Base-by-base conservation (phyloP, 352 stramenopile species). In the Thalassiosira pacifica region DNA sequence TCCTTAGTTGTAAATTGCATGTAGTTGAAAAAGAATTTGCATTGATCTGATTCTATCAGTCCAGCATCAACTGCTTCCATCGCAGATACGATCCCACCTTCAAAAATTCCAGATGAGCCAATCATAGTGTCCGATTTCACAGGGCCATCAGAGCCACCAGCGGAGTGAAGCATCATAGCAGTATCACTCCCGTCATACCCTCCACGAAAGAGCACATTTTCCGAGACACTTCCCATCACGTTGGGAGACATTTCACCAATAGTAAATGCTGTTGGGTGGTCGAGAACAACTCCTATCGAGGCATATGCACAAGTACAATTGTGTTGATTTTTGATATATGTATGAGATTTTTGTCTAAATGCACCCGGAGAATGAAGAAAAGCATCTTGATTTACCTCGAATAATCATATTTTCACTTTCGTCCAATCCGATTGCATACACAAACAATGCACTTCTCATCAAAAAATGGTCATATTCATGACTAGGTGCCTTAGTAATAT, bases 1-100 rank as follows among this genome's bases (percentile, higher is more conserved):
- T 95, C 90, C 5, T 88, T 42, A 79, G 93, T 84, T 40, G 82
- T 87, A 63, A 93, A 95, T 78, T 93, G 75, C 68, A 91, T 90
- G 57, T 91, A 93, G 74, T 93, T 90, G 63, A 94, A 95, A 64
- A 95, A 95, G 57, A 94, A 93, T 70, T 95, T 95, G 27, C 83
- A 91, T 63, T 84, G 85, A 66, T 88, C 75, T 0, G 85, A 40
- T 48, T 89, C 70, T 26, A 87, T 59, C 34, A 82, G 13, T 34
- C 75, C 76, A 24, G 61, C 45, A 71, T 87, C 84, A 16, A 70
- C 80, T 78, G 52, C 59, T 79, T 86, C 83, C 57, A 93, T 76
- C 27, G 80, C 88, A 48, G 83, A 76, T 22, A 90, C 55, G 26
- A 91, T 87, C 37, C 90, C 90, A 76, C 91, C 91, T 79, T 94